Evolutionary conservation across 2,329 filamentous ascomycete genomes (phyloP).

Genomic region (Trichoderma breve): DNA sequence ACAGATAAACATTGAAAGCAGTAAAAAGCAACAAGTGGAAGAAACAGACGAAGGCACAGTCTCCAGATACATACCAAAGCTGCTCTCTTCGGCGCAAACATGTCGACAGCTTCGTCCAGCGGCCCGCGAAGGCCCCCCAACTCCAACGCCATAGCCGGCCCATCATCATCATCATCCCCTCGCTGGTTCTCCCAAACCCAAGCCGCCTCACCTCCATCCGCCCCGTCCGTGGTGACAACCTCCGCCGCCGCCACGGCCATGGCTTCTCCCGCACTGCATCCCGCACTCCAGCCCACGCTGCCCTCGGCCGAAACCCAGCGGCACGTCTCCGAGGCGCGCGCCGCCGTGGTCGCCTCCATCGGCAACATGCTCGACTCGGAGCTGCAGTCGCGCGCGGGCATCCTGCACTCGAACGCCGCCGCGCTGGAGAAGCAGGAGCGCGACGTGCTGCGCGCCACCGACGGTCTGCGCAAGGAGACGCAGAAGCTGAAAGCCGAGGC

Average conservation of each 20-base stretch:
- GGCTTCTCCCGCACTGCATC: slow-evolving; percentile 19
- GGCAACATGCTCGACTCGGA: slow-evolving; percentile 68
- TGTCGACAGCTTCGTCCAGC: neutral
- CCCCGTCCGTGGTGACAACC: neutral
- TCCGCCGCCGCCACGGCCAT: neutral
- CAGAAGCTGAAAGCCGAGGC: slow-evolving; percentile 64
- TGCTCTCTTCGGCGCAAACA: neutral
- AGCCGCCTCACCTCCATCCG: neutral
- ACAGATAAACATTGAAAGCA: neutral
- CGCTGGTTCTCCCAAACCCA: slow-evolving; percentile 10
- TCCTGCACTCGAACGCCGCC: slow-evolving; percentile 66
- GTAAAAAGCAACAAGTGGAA: neutral
- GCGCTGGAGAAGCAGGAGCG: slow-evolving; percentile 66
- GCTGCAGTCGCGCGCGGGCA: slow-evolving; percentile 64
- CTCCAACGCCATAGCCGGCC: neutral
- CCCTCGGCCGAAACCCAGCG: slow-evolving; percentile 44
- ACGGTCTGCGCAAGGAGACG: slow-evolving; percentile 59
- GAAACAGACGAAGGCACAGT: too few species aligned
- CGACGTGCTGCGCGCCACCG: slow-evolving; percentile 60
- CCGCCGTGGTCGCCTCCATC: slow-evolving; percentile 60
- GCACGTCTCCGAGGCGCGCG: slow-evolving; percentile 55
- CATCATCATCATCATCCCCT: slow-evolving; percentile 11
- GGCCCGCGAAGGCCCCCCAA: neutral
- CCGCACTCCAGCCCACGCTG: slow-evolving; percentile 37
- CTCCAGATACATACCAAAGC: neutral